Percentiles rank a stretch among this genome's conserved stretches.
Conservation (phyloP, 2,329 filamentous ascomycete genomes). For the Claviceps digitariae region DNA sequence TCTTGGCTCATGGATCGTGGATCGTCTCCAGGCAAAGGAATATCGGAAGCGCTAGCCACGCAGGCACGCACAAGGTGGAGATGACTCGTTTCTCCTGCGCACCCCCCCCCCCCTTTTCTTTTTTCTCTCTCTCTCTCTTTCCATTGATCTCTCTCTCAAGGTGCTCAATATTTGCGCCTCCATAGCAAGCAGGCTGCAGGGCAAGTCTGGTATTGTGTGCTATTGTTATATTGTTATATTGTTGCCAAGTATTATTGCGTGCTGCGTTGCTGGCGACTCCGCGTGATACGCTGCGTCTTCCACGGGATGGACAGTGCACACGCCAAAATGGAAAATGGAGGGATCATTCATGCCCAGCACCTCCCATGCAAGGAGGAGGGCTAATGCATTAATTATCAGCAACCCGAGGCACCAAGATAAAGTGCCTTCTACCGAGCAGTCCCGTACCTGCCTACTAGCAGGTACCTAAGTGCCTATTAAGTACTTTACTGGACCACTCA, state of each 20-base stretch:
- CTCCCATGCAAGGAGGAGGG: not conserved
- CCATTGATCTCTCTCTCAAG: too few relatives aligned
- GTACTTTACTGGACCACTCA: too few relatives aligned
- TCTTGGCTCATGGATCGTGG: not conserved
- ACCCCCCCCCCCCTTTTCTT: not conserved
- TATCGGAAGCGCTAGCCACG: constrained; percentile 1
- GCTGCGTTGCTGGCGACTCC: not conserved
- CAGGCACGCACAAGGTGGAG: not conserved
- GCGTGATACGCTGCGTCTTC: not conserved
- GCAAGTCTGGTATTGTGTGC: not conserved
- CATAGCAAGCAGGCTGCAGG: not conserved
- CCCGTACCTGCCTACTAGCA: not conserved
- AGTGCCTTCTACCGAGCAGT: too few relatives aligned
- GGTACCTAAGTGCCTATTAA: not conserved
- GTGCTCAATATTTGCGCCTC: not conserved
- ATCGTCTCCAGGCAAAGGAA: constrained; percentile 7
- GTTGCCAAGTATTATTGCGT: not conserved
- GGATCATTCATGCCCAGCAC: not conserved
- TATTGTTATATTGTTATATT: not conserved
- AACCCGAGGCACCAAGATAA: too few relatives aligned
- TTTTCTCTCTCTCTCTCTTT: too few relatives aligned
- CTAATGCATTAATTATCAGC: not conserved
- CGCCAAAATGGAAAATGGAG: not conserved
- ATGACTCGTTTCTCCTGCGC: not conserved
- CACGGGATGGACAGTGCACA: not conserved